Base-by-base conservation (phyloP, 2,329 filamentous ascomycete genomes). In the Onygena corvina region DNA sequence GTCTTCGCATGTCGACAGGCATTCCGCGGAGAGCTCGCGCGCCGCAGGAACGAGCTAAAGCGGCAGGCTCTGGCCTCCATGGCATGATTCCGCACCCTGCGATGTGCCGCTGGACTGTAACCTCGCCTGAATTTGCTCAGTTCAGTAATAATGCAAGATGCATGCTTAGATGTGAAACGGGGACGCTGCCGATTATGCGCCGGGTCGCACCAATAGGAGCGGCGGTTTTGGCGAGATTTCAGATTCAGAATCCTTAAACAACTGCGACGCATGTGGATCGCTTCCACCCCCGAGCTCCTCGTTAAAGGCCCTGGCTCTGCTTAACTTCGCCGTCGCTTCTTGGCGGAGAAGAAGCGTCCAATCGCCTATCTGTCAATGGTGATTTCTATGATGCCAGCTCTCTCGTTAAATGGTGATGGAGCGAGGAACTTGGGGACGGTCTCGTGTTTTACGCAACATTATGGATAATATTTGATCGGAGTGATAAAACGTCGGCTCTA, bases 71-170 rank as follows among this genome's bases (percentile, higher is more conserved):
- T 27, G 38, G 27, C 38, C 38, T 29, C 21, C 12, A 42, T 42
- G 38, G 38, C 27, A 42, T 42, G n/a, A n/a, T n/a, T n/a, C 38
- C 38, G 38, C 38, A 42, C 38, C 21, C 38, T 25, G 21, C 4
- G 36, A 29, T 42, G 38, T 42, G 38, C 38, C 38, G 38, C 9
- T 42, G 18, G 18, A 35, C 21, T 36, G 31, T 27, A 52, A 50
- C 27, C 54, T 56, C 54, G 54, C 54, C 54, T 52, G 54, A 54
- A 47, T 56, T 56, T 56, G 50, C 54, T 56, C 27, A 53, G 54
- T 56, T 56, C 49, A 56, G 54, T 46, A 54, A 54, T 50, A 50
- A 14, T 33, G 46, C 44, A 31, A 36, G 34, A 48, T 36, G 47
- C 23, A 49, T 40, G 35, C 16, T 29, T 49, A 3, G 35, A 44